Evolutionary conservation across 345 rosid genomes (phyloP).

Genomic region (Triadica sebifera): DNA sequence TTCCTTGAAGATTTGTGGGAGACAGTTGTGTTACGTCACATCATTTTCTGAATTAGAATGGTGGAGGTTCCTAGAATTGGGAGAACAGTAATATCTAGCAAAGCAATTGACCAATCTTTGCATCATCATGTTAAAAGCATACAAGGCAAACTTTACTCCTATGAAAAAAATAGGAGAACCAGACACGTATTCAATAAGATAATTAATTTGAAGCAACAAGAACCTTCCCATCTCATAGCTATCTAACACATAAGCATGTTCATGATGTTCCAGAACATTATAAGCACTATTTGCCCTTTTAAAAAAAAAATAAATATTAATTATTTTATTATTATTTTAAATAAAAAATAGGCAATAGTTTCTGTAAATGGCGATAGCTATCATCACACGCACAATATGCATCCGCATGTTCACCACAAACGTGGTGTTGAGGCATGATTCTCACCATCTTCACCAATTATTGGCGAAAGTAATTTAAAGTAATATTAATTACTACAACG

Average conservation of each 20-base stretch:
- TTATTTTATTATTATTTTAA: not conserved
- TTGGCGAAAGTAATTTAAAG: constrained; percentile 27
- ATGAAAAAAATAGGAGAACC: not conserved
- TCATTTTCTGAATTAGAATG: too few species aligned
- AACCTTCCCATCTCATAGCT: not conserved
- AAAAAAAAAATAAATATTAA: not conserved
- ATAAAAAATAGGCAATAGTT: not conserved
- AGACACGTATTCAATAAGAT: not conserved
- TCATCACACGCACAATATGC: constrained; percentile 8
- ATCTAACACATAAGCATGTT: constrained; percentile 1
- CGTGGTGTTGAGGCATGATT: constrained; percentile 17
- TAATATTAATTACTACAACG: not conserved
- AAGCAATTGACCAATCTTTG: not conserved
- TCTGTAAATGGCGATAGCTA: not conserved
- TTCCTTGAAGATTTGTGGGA: too few species aligned
- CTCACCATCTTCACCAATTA: constrained; percentile 29
- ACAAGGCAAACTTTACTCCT: constrained; percentile 8
- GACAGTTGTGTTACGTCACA: too few species aligned
- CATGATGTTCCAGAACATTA: not conserved
- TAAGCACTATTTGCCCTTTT: not conserved
- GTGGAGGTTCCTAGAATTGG: too few species aligned
- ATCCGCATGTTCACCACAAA: constrained; percentile 16
- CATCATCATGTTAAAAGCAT: constrained; percentile 17
- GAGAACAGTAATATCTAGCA: too few species aligned
- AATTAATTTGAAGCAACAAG: not conserved